A percentile compares a stretch with the other conserved stretches of the same genome.
phyloP scores from a whole-genome alignment of 2,329 filamentous ascomycete species.

The Xylariales sp. region DNA sequence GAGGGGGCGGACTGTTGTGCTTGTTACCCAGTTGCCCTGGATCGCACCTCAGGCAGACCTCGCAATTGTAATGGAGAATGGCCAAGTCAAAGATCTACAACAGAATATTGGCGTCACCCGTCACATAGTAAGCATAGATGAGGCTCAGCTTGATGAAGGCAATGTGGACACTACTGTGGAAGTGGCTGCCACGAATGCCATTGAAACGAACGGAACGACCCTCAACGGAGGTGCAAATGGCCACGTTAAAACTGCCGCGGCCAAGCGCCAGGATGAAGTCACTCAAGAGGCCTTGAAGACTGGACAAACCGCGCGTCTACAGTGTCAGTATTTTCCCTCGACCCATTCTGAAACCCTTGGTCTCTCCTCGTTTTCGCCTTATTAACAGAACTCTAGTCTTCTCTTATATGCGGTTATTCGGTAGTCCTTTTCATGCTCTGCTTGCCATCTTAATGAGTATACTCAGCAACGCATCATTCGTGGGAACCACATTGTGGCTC shows the following conservation, averaged over 20 bases:
- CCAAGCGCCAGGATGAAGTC: constrained; percentile 55
- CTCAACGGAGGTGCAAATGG: constrained; percentile 41
- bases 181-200: constrained; percentile 36
- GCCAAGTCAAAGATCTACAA: constrained; percentile 55
- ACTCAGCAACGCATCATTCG: constrained; percentile 56
- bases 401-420: constrained; percentile 64
- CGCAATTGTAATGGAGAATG: constrained; percentile 59
- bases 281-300: constrained; percentile 62
- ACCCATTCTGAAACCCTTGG: background rate
- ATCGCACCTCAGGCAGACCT: constrained; percentile 63
- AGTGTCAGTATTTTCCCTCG: constrained; percentile 51
- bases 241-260: constrained; percentile 50
- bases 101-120: constrained; percentile 60
- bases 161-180: constrained; percentile 50
- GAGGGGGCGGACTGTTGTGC: constrained; percentile 63
- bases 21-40: constrained; percentile 69
- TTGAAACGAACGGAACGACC: constrained; percentile 33
- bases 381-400: constrained; percentile 53
- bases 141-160: constrained; percentile 53
- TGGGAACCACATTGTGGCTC: constrained; percentile 61
- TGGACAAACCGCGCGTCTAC: constrained; percentile 58
- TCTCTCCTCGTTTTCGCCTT: background rate
- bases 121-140: constrained; percentile 57
- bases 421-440: constrained; percentile 57
- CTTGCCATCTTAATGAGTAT: constrained; percentile 55